Conservation (phyloP, 192 early-diverging fungal species). For the Lobosporangium transversale region DNA sequence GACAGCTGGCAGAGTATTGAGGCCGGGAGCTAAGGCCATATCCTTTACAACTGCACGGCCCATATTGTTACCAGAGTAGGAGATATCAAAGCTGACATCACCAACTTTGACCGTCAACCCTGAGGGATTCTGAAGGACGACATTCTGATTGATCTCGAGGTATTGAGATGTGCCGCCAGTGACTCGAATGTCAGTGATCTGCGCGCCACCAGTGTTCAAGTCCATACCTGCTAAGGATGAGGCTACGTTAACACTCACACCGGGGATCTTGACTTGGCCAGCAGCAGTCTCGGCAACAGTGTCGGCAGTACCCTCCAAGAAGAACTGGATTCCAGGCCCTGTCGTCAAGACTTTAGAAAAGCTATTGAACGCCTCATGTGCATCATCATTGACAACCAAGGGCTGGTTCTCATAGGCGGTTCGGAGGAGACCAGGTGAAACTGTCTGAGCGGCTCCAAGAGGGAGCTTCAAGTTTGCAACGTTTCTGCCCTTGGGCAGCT, state of each 20-base stretch:
- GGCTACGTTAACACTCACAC: constrained; percentile 60
- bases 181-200: constrained; percentile 62
- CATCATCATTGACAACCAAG: constrained; percentile 53
- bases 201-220: constrained; percentile 58
- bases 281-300: constrained; percentile 65
- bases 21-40: constrained; percentile 58
- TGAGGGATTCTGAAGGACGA: constrained; percentile 61
- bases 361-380: constrained; percentile 59
- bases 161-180: constrained; percentile 61
- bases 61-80: constrained; percentile 37
- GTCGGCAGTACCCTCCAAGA: constrained; percentile 60
- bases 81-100: constrained; percentile 56
- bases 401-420: constrained; percentile 55
- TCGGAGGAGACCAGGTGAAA: constrained; percentile 56
- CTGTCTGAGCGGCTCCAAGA: constrained; percentile 45
- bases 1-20: constrained; percentile 52
- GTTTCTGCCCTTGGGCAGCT: constrained; percentile 34
- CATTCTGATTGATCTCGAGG: constrained; percentile 54
- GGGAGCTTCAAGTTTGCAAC: constrained; percentile 51
- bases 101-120: constrained; percentile 62
- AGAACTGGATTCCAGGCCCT: constrained; percentile 54
- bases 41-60: constrained; percentile 57
- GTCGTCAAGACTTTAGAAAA: constrained; percentile 63
- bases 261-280: constrained; percentile 62
- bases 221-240: constrained; percentile 65